Evolutionary conservation across 1,139 yeast species (phyloP).

Genomic region (Protomyces macrosporus): DNA sequence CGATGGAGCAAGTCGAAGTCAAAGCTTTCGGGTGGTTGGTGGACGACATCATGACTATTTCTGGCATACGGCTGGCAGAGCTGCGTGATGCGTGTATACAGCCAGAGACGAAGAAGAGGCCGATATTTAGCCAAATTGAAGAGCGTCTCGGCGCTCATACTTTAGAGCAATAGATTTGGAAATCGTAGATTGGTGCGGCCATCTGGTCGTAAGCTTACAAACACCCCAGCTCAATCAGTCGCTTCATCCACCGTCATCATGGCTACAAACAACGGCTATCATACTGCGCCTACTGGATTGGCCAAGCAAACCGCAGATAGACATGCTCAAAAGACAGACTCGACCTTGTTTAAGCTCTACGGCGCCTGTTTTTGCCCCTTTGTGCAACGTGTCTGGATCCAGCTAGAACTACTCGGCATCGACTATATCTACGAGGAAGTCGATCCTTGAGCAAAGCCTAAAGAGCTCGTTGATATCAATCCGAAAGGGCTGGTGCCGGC

Average conservation of each 20-base stretch:
- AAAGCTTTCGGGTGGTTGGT: slow-evolving; percentile 13
- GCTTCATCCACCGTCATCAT: neutral
- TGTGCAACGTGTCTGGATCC: slow-evolving; percentile 25
- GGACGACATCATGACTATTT: slow-evolving; percentile 5
- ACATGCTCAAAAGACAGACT: neutral
- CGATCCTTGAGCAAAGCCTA: slow-evolving; percentile 24
- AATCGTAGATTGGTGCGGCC: no score
- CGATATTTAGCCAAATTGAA: neutral
- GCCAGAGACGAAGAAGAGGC: neutral
- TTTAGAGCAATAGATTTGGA: no score
- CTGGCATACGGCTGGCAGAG: neutral
- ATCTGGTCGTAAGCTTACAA: no score
- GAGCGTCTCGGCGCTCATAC: neutral
- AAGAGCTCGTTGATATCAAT: slow-evolving; percentile 15
- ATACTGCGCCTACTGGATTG: slow-evolving; percentile 10
- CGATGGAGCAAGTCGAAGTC: slow-evolving; percentile 1
- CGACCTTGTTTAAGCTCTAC: slow-evolving; percentile 3
- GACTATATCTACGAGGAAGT: slow-evolving; percentile 17
- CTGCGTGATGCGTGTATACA: neutral
- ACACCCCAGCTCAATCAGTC: no score
- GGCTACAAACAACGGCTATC: slow-evolving; percentile 20
- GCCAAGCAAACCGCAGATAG: slow-evolving; percentile 9
- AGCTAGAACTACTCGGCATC: slow-evolving; percentile 6
- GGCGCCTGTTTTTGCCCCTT: slow-evolving; percentile 27
- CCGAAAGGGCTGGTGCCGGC: slow-evolving; percentile 25